phyloP scores from a whole-genome alignment of 352 stramenopile species.

The Blastocystis sp. region DNA sequence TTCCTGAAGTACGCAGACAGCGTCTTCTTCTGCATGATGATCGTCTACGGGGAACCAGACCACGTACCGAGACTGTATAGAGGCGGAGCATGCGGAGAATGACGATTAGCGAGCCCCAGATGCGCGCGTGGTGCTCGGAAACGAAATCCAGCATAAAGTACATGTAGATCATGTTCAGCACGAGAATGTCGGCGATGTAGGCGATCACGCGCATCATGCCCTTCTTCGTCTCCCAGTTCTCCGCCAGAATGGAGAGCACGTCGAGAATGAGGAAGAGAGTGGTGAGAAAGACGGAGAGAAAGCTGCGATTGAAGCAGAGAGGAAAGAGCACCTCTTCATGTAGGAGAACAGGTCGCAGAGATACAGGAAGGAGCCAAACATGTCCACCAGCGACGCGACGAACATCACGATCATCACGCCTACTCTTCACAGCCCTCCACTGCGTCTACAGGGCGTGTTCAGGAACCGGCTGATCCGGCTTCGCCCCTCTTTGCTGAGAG shows the following conservation, averaged over 20 bases:
- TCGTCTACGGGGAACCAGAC: neutral
- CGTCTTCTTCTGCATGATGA: neutral
- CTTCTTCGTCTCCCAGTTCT: neutral
- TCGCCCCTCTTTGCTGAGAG: no score
- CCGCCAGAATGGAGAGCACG: neutral
- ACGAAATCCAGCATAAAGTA: neutral
- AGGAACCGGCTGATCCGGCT: neutral
- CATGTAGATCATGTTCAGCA: neutral
- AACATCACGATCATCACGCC: neutral
- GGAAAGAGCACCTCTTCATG: neutral
- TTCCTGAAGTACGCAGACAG: constrained; percentile 16
- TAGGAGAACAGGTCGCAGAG: neutral
- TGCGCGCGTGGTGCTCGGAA: neutral
- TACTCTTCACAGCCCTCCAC: neutral
- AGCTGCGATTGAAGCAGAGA: neutral
- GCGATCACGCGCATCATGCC: neutral
- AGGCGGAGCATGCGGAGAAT: neutral
- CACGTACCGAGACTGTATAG: neutral
- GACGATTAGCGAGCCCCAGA: constrained; percentile 17
- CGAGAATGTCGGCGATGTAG: neutral
- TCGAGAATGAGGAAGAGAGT: neutral
- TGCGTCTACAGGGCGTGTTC: neutral
- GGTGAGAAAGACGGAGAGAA: neutral
- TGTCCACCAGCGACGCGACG: neutral
- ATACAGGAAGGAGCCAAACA: neutral